Evolutionary conservation across 768 basidiomycete species (phyloP).

Genomic region (Pisolithus marmoratus): DNA sequence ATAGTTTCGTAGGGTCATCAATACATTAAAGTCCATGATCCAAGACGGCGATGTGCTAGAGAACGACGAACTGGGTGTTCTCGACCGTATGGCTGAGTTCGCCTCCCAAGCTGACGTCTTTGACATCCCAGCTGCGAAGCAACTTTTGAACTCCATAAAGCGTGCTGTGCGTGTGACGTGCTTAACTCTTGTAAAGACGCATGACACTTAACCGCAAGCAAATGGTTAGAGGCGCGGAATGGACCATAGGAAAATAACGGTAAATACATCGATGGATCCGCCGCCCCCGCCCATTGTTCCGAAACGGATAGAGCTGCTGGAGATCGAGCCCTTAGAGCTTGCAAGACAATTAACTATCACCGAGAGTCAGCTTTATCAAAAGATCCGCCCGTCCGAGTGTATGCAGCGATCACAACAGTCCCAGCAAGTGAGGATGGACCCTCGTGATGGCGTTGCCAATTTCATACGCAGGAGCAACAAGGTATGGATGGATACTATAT

Average conservation of each 20-base stretch:
- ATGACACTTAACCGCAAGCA: neutral
- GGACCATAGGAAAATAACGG: slow-evolving; percentile 31
- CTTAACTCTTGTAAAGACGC: neutral
- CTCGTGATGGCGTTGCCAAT: slow-evolving; percentile 47
- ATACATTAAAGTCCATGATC: slow-evolving; percentile 57
- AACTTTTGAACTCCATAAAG: slow-evolving; percentile 42
- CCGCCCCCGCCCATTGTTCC: slow-evolving; percentile 47
- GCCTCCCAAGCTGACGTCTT: slow-evolving; percentile 37
- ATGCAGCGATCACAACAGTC: slow-evolving; percentile 49
- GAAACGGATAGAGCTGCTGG: slow-evolving; percentile 47
- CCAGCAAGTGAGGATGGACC: slow-evolving; percentile 23
- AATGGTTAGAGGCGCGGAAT: slow-evolving; percentile 23
- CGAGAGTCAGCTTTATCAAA: slow-evolving; percentile 53
- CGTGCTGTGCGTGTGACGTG: slow-evolving; percentile 38
- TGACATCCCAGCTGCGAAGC: slow-evolving; percentile 41
- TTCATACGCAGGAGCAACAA: slow-evolving; percentile 57
- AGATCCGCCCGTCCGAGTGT: slow-evolving; percentile 58
- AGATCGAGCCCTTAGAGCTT: slow-evolving; percentile 59
- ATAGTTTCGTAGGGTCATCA: slow-evolving; percentile 44
- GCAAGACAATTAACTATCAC: slow-evolving; percentile 65
- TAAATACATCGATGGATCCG: slow-evolving; percentile 29
- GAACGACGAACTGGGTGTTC: slow-evolving; percentile 46
- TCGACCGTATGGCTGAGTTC: slow-evolving; percentile 52
- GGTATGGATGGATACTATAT: slow-evolving; percentile 23
- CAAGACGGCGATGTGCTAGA: slow-evolving; percentile 50